A percentile compares a stretch with the other conserved stretches of the same genome.
Conservation (phyloP, 805 yeast species). For the Saccharomyces kudriavzevii region DNA sequence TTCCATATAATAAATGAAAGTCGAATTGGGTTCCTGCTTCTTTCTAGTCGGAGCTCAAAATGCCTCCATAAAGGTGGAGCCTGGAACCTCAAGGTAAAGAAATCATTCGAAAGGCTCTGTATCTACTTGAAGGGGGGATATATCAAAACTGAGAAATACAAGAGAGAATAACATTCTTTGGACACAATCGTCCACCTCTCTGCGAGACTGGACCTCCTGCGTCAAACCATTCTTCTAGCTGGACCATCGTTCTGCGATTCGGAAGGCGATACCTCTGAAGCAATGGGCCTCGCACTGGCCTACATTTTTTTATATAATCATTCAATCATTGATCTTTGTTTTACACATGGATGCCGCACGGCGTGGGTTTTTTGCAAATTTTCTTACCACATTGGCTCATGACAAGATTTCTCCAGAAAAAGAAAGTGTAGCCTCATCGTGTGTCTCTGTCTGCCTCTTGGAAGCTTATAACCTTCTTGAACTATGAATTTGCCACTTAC, state of each 20-base stretch:
- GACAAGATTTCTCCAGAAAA: neutral
- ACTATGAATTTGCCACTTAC: neutral
- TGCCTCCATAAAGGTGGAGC: neutral
- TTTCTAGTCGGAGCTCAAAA: neutral
- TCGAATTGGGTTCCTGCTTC: neutral
- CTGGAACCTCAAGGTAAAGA: neutral
- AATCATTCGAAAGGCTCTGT: neutral
- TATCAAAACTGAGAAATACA: neutral
- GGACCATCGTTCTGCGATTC: neutral
- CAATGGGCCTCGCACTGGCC: neutral
- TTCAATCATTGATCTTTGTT: neutral
- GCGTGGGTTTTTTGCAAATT: neutral
- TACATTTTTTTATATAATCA: neutral
- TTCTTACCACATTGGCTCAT: neutral
- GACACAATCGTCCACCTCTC: neutral
- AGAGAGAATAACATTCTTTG: neutral
- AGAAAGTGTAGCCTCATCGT: neutral
- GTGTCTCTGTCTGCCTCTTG: neutral
- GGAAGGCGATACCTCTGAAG: neutral
- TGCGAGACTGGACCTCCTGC: neutral
- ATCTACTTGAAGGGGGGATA: neutral
- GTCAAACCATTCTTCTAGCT: neutral
- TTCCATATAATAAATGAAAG: neutral
- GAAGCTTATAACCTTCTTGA: neutral
- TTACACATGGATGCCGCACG: neutral